Base-by-base conservation (phyloP, 768 basidiomycete species). In the Suillus americanus region DNA sequence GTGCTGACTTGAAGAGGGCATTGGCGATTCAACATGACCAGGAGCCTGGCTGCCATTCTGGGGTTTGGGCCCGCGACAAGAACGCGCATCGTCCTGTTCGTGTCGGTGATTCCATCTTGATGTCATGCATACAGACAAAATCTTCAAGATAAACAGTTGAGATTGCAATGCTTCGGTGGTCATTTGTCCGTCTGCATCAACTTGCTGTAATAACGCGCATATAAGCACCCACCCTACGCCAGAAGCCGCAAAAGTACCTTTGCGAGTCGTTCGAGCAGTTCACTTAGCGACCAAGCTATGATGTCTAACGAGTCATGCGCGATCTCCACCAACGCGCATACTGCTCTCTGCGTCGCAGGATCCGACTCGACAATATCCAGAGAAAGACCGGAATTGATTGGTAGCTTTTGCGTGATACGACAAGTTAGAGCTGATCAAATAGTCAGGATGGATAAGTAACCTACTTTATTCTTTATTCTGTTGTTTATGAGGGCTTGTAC, bases 111-210 rank as follows among this genome's bases (percentile, higher is more conserved):
- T 81, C 90, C 91, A 94, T 38, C 91, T 87, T 18, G 90, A 88
- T 5, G 91, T 86, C 83, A 96, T 87, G 55, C 89, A 86, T 51
- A 90, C 81, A 0, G 89, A 83, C 14, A 97, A 76, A 28, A 95
- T 87, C 77, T 95, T 94, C 70, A 95, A 82, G 45, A 96, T 78
- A 69, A 92, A 93, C 2, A 96, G 81, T 73, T 95, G 92, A 0
- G 94, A 95, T 72, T 96, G 94, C 5, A 95, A 82, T 50, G 89
- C 84, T 63, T 94, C 90, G 20, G 92, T 80, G 3, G 88, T 80
- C 63, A 84, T 78, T 62, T 80, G 78, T 2, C 85, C 86, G 30
- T 81, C 77, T 16, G 76, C 66, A 69, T 87, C 85, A 65, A 80
- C 79, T 79, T 87, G 89, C 83, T 89, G 68, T 64, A 65, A 59